A percentile compares a stretch with the other conserved stretches of the same genome.
phyloP scores from a whole-genome alignment of 208 protist genomes.

The Leishmania amazonensis region DNA sequence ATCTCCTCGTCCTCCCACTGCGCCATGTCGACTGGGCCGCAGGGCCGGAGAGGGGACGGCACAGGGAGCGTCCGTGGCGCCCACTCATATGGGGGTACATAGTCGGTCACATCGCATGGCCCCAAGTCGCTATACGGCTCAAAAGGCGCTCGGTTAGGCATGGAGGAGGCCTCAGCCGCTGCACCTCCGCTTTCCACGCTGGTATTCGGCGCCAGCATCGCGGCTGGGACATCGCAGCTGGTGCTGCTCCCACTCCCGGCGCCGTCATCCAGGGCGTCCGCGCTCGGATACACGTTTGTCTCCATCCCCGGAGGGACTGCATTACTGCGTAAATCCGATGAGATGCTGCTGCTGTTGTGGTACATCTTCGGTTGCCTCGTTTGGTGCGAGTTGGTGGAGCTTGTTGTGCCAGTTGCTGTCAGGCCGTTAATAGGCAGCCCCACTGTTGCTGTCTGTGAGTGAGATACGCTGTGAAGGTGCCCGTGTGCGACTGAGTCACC shows the following conservation, averaged over 20 bases:
- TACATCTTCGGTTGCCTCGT: too few species aligned
- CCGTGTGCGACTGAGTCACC: neutral
- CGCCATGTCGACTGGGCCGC: neutral
- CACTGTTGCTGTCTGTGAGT: neutral
- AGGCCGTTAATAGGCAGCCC: neutral
- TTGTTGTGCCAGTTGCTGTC: neutral
- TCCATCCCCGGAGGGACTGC: neutral
- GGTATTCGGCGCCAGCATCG: neutral
- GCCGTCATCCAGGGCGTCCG: neutral
- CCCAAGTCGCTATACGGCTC: slow-evolving; percentile 20
- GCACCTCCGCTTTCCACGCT: neutral
- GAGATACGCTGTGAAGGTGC: neutral
- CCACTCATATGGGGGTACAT: slow-evolving; percentile 32
- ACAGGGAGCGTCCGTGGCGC: slow-evolving; percentile 23
- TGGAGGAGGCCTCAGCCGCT: neutral
- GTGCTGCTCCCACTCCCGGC: neutral
- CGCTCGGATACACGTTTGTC: neutral
- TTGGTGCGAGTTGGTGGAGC: neutral
- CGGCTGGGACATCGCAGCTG: neutral
- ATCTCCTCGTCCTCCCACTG: neutral
- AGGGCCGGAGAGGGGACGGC: slow-evolving; percentile 1
- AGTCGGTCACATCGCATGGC: slow-evolving; percentile 2
- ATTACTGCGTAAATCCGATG: slow-evolving; percentile 12
- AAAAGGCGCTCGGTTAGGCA: slow-evolving; percentile 9
- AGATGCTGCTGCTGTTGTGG: slow-evolving; percentile 1